A percentile compares a stretch with the other conserved stretches of the same genome.
Evolutionary conservation across 805 yeast genomes (phyloP).

Genomic region (Metschnikowia kofuensis): DNA sequence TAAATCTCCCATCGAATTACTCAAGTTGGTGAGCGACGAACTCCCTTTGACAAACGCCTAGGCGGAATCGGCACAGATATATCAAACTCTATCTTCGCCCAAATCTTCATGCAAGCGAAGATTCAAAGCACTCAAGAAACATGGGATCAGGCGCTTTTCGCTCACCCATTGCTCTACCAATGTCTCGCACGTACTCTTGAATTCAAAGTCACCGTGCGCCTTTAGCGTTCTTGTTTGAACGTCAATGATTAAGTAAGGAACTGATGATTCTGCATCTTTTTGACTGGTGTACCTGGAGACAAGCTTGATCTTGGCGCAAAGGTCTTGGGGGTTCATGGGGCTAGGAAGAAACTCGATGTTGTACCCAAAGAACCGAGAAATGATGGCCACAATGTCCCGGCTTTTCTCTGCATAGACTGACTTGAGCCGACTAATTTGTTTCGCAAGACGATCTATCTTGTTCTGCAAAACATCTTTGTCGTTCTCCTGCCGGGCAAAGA

Average conservation of each 20-base stretch:
- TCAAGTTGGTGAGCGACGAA: constrained; percentile 29
- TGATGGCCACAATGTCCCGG: constrained; percentile 65
- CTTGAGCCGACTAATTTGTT: constrained; percentile 50
- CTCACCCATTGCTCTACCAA: constrained; percentile 65
- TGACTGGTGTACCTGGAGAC: constrained; percentile 40
- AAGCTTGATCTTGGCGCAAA: constrained; percentile 53
- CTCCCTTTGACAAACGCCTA: constrained; percentile 6
- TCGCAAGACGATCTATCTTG: constrained; percentile 48
- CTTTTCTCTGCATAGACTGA: constrained; percentile 64
- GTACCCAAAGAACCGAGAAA: constrained; percentile 69
- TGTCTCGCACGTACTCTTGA: constrained; percentile 41
- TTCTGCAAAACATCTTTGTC: constrained; percentile 49
- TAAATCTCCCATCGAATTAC: constrained; percentile 37
- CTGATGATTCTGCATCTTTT: constrained; percentile 15
- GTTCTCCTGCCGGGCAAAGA: constrained; percentile 58
- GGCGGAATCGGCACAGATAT: not conserved
- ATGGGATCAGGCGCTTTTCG: constrained; percentile 68
- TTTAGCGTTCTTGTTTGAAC: constrained; percentile 52
- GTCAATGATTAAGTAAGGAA: constrained; percentile 55
- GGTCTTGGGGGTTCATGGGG: constrained; percentile 41
- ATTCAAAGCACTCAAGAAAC: constrained; percentile 73
- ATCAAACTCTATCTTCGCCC: constrained; percentile 1
- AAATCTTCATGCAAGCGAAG: constrained; percentile 56
- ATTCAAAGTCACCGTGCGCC: constrained; percentile 42
- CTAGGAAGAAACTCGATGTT: constrained; percentile 60